Percentiles rank a stretch among this genome's conserved stretches.
phyloP scores from a whole-genome alignment of 768 basidiomycete species.

The Boletus vermiculosoides region DNA sequence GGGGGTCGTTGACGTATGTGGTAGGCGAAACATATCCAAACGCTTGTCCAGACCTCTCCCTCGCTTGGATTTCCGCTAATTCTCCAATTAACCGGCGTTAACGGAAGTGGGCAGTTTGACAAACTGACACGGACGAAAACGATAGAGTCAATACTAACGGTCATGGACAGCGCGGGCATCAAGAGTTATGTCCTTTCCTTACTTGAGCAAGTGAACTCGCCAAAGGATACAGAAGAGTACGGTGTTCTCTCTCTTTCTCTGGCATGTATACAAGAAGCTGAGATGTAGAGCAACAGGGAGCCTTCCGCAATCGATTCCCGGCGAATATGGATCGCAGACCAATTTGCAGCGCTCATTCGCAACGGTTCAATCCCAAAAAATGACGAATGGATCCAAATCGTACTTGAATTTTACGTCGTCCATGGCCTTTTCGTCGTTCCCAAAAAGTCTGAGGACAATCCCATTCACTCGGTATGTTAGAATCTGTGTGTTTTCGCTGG shows the following conservation, averaged over 20 bases:
- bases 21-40: constrained; percentile 74
- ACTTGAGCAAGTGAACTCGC: constrained; percentile 57
- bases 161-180: constrained; percentile 73
- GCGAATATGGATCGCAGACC: constrained; percentile 83
- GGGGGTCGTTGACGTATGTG: neutral
- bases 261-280: constrained; percentile 7
- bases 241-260: constrained; percentile 10
- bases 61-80: constrained; percentile 82
- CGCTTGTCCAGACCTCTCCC: constrained; percentile 71
- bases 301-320: constrained; percentile 52
- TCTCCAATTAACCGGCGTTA: constrained; percentile 75
- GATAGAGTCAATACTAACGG: constrained; percentile 76
- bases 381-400: constrained; percentile 70
- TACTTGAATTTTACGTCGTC: constrained; percentile 80
- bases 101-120: constrained; percentile 89
- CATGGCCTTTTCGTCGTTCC: constrained; percentile 78
- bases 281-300: constrained; percentile 34
- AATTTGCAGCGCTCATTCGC: constrained; percentile 73
- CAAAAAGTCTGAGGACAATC: constrained; percentile 69
- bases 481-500: neutral
- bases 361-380: constrained; percentile 78
- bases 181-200: constrained; percentile 74
- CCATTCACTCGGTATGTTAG: constrained; percentile 55
- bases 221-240: constrained; percentile 43
- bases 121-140: constrained; percentile 90